phyloP scores from a whole-genome alignment of 2,329 filamentous ascomycete genomes.

The Colletotrichum sp. region DNA sequence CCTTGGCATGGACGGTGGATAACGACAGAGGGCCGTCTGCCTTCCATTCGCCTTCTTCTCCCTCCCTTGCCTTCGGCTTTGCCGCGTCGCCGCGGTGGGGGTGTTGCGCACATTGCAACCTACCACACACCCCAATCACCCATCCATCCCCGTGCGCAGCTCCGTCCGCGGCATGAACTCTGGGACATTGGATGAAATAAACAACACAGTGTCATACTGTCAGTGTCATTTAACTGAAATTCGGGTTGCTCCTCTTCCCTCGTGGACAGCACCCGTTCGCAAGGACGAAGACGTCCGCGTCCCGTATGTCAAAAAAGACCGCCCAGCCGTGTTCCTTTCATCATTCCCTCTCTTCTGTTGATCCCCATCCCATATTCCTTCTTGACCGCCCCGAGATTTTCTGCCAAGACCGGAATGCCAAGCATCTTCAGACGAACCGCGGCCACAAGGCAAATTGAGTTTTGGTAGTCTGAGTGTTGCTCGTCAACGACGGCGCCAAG shows the following conservation, averaged over 20 bases:
- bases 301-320: background rate
- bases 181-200: background rate
- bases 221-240: background rate
- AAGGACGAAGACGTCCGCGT: background rate
- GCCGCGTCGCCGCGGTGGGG: slow-evolving; percentile 36
- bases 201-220: background rate
- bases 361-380: background rate
- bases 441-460: background rate
- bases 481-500: background rate
- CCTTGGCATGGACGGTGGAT: background rate
- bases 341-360: background rate
- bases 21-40: background rate
- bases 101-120: background rate
- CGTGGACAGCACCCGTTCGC: background rate
- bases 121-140: background rate
- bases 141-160: background rate
- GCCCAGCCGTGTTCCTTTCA: background rate
- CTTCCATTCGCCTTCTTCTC: background rate
- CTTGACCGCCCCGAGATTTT: background rate
- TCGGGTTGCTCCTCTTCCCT: background rate
- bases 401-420: background rate
- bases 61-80: slow-evolving; percentile 12
- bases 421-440: background rate
- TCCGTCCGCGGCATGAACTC: background rate
- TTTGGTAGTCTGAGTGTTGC: background rate